phyloP scores from a whole-genome alignment of 306 rosid genomes.

The Trichosanthes truncata region DNA sequence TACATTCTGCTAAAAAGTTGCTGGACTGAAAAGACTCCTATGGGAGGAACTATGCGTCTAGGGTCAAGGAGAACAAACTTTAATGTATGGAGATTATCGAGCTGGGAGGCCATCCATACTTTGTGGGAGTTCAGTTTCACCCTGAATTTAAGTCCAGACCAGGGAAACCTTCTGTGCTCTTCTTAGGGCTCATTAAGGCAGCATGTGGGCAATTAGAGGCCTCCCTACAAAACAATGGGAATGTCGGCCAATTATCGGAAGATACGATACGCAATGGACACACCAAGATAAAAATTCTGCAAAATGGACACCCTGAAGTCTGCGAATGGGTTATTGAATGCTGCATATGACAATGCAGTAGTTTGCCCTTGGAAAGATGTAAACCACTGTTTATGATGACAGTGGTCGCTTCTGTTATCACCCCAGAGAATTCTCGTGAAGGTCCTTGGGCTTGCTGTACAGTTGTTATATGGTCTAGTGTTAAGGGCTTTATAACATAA shows the following conservation, averaged over 20 bases:
- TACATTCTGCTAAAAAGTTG: no score
- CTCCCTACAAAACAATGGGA: not conserved
- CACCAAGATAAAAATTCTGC: not conserved
- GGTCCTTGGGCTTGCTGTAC: constrained; percentile 6
- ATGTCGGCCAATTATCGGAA: not conserved
- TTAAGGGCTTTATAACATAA: not conserved
- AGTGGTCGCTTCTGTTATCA: not conserved
- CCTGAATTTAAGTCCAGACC: constrained; percentile 96
- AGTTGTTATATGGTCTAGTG: not conserved
- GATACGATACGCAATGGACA: not conserved
- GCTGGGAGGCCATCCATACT: constrained; percentile 73
- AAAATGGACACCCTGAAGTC: not conserved
- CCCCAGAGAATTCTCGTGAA: not conserved
- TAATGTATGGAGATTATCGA: constrained; percentile 48
- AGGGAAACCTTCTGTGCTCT: constrained; percentile 65
- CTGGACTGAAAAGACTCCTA: constrained; percentile 6
- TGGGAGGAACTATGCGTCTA: constrained; percentile 12
- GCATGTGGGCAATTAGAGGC: constrained; percentile 4
- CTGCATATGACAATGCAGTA: constrained; percentile 1
- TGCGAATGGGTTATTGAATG: not conserved
- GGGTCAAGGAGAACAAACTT: constrained; percentile 7
- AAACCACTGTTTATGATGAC: not conserved
- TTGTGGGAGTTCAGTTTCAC: constrained; percentile 84
- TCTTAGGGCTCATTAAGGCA: constrained; percentile 24
- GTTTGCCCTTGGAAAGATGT: constrained; percentile 1